Percentiles rank a stretch among this genome's conserved stretches.
phyloP scores from a whole-genome alignment of 257 asterid species.

The Solanum acaule region DNA sequence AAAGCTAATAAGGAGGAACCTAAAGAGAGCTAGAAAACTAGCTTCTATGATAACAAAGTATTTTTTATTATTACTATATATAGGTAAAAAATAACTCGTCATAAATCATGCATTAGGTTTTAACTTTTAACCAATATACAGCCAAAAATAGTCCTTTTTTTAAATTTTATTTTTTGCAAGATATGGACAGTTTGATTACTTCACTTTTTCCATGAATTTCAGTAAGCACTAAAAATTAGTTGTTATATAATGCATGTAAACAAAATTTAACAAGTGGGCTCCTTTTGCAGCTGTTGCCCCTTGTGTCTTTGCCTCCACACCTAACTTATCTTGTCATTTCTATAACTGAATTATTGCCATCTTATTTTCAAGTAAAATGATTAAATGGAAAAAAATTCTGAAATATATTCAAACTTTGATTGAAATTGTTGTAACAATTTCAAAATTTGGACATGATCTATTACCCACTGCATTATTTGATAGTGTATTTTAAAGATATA shows the following conservation, averaged over 20 bases:
- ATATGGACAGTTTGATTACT: background rate
- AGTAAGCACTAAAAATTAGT: constrained; percentile 1
- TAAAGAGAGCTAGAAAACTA: background rate
- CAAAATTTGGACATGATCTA: accelerated
- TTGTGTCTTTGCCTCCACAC: constrained; percentile 4
- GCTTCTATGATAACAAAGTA: background rate
- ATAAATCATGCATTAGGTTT: background rate
- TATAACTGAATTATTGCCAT: constrained; percentile 22
- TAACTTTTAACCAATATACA: background rate
- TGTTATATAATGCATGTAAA: constrained; percentile 9
- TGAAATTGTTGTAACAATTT: too few species aligned
- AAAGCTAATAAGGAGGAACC: background rate
- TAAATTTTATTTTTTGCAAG: background rate
- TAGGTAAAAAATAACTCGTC: background rate
- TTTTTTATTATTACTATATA: too few species aligned
- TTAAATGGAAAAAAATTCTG: too few species aligned
- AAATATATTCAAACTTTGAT: too few species aligned
- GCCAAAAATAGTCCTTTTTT: background rate
- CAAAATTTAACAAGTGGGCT: constrained; percentile 13
- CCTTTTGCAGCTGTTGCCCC: constrained; percentile 27
- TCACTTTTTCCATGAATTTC: background rate
- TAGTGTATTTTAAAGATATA: too few species aligned
- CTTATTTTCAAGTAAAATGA: background rate
- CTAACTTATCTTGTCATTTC: constrained; percentile 31
- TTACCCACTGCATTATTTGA: accelerated